Conservation (phyloP, 306 rosid species). For the Trifolium dubium region DNA sequence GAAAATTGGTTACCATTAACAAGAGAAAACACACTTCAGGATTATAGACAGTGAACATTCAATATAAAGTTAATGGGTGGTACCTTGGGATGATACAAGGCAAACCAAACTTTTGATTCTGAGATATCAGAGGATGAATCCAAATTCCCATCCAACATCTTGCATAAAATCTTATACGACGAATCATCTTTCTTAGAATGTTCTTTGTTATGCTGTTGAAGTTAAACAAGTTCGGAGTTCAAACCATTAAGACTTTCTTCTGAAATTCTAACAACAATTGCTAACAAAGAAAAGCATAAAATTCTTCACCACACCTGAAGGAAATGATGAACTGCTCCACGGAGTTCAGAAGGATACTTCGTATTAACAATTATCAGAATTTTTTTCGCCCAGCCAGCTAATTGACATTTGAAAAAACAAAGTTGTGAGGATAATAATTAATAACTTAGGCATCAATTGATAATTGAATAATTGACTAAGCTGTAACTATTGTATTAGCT, state of each 20-base stretch:
- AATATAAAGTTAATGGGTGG: conserved; percentile 1
- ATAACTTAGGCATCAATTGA: conserved; percentile 36
- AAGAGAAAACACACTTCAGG: conserved; percentile 28
- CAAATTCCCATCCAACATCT: conserved; percentile 68
- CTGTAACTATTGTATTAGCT: conserved; percentile 1
- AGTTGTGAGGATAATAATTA: conserved; percentile 40
- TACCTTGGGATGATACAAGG: conserved; percentile 90
- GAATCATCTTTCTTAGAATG: conserved; percentile 65
- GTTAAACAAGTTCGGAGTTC: conserved; percentile 41
- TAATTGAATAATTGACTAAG: not conserved
- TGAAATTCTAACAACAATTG: not conserved
- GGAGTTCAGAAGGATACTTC: conserved; percentile 79
- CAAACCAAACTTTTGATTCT: conserved; percentile 77
- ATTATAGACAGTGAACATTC: conserved; percentile 27
- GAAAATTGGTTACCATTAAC: conserved; percentile 28
- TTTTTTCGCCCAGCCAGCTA: conserved; percentile 81
- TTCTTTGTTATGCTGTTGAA: conserved; percentile 57
- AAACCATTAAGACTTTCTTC: conserved; percentile 28
- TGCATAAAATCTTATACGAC: conserved; percentile 57
- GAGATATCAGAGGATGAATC: conserved; percentile 56
- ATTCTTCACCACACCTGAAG: conserved; percentile 58
- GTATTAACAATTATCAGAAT: conserved; percentile 60
- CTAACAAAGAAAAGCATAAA: conserved; percentile 26
- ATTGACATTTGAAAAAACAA: conserved; percentile 40
- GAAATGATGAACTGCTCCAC: conserved; percentile 70